Evolutionary conservation across 148 eudicot genomes (phyloP).

Genomic region (Dianthus caryophyllus): DNA sequence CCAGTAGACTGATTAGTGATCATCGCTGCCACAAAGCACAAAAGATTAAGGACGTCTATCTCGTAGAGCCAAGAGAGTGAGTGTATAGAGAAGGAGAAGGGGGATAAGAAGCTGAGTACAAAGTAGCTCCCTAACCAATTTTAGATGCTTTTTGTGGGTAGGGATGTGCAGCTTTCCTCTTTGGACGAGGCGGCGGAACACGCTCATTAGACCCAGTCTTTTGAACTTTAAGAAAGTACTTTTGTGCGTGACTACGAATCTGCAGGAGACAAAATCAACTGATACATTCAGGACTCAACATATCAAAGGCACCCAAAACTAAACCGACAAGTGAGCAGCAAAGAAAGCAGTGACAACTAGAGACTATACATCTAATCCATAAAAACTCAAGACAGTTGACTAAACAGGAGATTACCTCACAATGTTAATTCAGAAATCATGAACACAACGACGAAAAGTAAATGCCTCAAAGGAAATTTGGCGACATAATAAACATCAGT

Average conservation of each 20-base stretch:
- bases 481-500: neutral
- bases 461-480: neutral
- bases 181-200: slow-evolving; percentile 66
- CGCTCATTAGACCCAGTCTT: slow-evolving; percentile 54
- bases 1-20: slow-evolving; percentile 20
- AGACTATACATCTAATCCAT: neutral
- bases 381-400: neutral
- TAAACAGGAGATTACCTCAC: neutral
- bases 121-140: slow-evolving; percentile 30
- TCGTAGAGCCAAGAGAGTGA: neutral
- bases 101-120: neutral
- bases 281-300: neutral
- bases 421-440: neutral
- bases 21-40: slow-evolving; percentile 26
- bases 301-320: neutral
- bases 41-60: too few species aligned
- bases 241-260: slow-evolving; percentile 43
- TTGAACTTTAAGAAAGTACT: slow-evolving; percentile 41
- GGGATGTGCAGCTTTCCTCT: slow-evolving; percentile 66
- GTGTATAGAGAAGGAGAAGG: neutral
- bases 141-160: slow-evolving; percentile 65
- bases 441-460: neutral
- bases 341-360: neutral
- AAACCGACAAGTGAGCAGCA: neutral
- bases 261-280: slow-evolving; percentile 17